A percentile compares a stretch with the other conserved stretches of the same genome.
Evolutionary conservation across 306 rosid species (phyloP).

Genomic region (Rosa lucieae): DNA sequence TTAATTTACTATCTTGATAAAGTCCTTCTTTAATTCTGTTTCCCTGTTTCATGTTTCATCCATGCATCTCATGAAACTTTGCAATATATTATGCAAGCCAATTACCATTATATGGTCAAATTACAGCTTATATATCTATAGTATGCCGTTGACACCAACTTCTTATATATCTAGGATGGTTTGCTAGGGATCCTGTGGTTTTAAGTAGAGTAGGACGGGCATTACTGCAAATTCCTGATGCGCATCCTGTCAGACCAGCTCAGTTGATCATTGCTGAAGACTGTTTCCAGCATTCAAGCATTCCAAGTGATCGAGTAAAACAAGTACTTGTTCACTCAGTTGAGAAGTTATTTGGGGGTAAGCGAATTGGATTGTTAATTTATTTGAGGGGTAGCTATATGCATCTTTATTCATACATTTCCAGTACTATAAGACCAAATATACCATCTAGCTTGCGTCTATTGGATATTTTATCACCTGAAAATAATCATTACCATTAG

Average conservation of each 20-base stretch:
- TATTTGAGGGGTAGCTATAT: not conserved
- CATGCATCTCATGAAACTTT: not conserved
- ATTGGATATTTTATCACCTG: not conserved
- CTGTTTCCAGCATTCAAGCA: conserved; percentile 70
- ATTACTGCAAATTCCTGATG: conserved; percentile 47
- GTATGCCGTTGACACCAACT: conserved; percentile 22
- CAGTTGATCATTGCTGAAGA: conserved; percentile 72
- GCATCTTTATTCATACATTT: not conserved
- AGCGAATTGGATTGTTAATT: conserved; percentile 21
- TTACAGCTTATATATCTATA: not conserved
- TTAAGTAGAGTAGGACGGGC: conserved; percentile 65
- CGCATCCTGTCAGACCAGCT: conserved; percentile 45
- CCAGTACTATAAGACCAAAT: not conserved
- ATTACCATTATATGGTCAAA: not conserved
- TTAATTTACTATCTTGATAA: not conserved
- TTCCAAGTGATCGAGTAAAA: conserved; percentile 44
- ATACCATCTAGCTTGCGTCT: not conserved
- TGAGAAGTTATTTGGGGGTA: conserved; percentile 74
- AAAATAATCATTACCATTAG: not conserved
- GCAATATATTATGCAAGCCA: not conserved
- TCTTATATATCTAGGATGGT: conserved; percentile 70
- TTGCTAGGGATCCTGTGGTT: conserved; percentile 60
- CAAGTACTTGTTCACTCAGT: conserved; percentile 44
- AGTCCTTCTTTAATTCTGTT: not conserved
- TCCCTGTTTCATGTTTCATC: not conserved